Percentiles rank a stretch among this genome's conserved stretches.
These are phyloP conservation scores for Zymoseptoria brevis DNA, from an alignment of 2,329 filamentous ascomycete species.

Conservation along the genomic window DNA sequence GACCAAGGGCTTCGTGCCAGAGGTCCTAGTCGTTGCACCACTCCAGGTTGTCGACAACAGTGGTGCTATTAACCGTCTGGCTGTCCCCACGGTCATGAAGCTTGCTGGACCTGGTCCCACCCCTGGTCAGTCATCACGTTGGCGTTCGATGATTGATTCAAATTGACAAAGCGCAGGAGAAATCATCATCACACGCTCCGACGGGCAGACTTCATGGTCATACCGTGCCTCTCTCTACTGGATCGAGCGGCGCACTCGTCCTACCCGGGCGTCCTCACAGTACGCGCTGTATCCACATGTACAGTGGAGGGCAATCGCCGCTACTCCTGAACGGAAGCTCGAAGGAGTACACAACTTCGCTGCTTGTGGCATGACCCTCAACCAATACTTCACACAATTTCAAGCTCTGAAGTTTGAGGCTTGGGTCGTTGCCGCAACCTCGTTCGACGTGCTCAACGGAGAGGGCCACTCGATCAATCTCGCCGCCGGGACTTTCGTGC, in stretches of 20 bases:
- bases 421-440: neutral
- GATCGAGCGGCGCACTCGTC: neutral
- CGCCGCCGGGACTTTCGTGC: neutral
- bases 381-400: neutral
- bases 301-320: neutral
- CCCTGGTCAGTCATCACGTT: neutral
- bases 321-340: neutral
- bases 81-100: neutral
- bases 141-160: neutral
- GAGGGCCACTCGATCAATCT: neutral
- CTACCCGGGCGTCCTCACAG: neutral
- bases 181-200: neutral
- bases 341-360: neutral
- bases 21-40: neutral
- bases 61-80: neutral
- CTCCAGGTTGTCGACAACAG: neutral
- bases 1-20: neutral
- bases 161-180: neutral
- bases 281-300: neutral
- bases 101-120: neutral
- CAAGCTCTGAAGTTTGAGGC: neutral
- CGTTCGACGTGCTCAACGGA: neutral
- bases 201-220: neutral
- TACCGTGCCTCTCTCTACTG: neutral
- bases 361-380: neutral